A percentile compares a stretch with the other conserved stretches of the same genome.
These are phyloP conservation scores for Russula griseocarnosa DNA, from an alignment of 768 basidiomycete genomes.

Conservation along the genomic window DNA sequence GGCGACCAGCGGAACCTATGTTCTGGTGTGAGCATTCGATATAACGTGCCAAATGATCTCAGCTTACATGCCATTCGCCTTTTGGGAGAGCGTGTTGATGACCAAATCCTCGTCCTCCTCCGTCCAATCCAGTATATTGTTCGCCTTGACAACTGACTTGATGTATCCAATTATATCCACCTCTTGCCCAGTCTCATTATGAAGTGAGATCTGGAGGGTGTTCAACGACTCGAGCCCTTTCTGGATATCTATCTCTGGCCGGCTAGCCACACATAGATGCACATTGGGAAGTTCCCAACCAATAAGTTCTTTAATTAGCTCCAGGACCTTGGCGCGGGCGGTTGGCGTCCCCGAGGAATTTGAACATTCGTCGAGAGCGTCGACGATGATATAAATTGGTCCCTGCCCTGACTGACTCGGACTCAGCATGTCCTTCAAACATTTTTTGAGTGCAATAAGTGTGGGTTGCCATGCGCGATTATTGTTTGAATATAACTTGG, in stretches of 20 bases:
- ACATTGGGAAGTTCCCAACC: background rate
- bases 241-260: background rate
- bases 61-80: constrained; percentile 19
- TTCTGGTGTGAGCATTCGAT: background rate
- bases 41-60: too few species aligned
- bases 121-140: constrained; percentile 14
- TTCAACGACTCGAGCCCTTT: background rate
- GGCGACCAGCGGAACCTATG: constrained; percentile 14
- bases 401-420: background rate
- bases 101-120: background rate
- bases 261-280: constrained; percentile 2
- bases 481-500: constrained; percentile 3
- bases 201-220: background rate
- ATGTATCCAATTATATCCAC: constrained; percentile 2
- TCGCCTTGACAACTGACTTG: background rate
- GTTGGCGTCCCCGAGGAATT: background rate
- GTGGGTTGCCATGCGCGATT: background rate
- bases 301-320: background rate
- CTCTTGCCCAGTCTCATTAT: background rate
- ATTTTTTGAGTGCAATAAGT: background rate
- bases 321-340: constrained; percentile 4
- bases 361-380: constrained; percentile 12
- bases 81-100: background rate
- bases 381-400: background rate
- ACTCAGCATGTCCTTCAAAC: constrained; percentile 1